A percentile compares a stretch with the other conserved stretches of the same genome.
These are phyloP conservation scores for Ballota nigra DNA, from an alignment of 257 asterid genomes.

Conservation along the genomic window DNA sequence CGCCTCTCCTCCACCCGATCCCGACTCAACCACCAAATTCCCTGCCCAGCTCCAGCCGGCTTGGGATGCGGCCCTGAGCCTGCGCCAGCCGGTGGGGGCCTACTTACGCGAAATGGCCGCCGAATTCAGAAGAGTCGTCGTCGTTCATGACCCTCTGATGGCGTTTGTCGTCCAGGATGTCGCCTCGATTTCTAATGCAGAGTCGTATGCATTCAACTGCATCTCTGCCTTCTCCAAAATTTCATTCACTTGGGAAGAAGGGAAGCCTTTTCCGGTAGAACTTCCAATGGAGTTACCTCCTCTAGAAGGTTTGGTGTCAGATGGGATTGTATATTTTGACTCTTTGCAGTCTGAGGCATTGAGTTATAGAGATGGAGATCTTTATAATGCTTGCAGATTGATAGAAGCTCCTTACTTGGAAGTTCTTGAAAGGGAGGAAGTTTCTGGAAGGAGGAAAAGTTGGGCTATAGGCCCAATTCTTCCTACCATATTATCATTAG, in stretches of 20 bases:
- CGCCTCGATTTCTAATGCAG: constrained; percentile 39
- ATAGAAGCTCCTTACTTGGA: constrained; percentile 39
- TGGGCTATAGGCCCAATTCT: constrained; percentile 49
- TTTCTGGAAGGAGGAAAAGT: constrained; percentile 9
- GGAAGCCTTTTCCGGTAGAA: constrained; percentile 29
- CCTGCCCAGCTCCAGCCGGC: constrained; percentile 48
- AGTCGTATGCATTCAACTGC: constrained; percentile 45
- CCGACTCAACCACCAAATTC: constrained; percentile 37
- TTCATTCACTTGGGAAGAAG: neutral
- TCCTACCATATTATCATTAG: constrained; percentile 5
- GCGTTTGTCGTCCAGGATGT: constrained; percentile 48
- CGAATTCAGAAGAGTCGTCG: constrained; percentile 26
- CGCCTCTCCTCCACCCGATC: constrained; percentile 47
- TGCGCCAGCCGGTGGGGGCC: constrained; percentile 30
- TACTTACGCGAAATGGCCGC: constrained; percentile 24
- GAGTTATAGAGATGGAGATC: constrained; percentile 29
- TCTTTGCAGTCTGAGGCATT: neutral
- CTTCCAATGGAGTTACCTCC: constrained; percentile 25
- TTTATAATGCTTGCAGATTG: constrained; percentile 43
- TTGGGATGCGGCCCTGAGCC: constrained; percentile 23
- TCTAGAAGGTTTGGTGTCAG: constrained; percentile 2
- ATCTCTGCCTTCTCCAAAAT: constrained; percentile 35
- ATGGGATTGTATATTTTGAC: neutral
- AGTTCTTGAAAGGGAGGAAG: constrained; percentile 26
- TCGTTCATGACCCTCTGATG: constrained; percentile 46